These are phyloP conservation scores for Entophlyctis luteolus DNA, from an alignment of 192 early-diverging fungal species.

Conservation along the genomic window DNA sequence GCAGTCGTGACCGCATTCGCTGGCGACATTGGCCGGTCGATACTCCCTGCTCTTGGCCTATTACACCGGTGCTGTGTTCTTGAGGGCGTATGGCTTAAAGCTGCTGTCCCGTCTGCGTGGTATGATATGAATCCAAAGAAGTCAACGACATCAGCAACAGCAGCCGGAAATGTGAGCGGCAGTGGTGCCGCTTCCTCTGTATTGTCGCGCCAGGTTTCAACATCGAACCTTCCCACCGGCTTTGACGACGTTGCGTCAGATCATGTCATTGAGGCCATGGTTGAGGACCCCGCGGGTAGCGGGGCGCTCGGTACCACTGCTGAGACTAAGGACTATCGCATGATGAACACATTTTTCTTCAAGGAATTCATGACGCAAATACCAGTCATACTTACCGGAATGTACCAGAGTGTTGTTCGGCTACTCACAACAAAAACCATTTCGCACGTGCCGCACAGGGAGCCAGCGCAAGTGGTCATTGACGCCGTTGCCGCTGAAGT, in stretches of 20 bases:
- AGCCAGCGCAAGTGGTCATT: slow-evolving; percentile 55
- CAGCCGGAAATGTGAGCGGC: neutral
- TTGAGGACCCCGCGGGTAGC: slow-evolving; percentile 26
- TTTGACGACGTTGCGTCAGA: slow-evolving; percentile 18
- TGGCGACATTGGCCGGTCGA: slow-evolving; percentile 42
- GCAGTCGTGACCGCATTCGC: slow-evolving; percentile 62
- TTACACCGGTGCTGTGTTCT: slow-evolving; percentile 65
- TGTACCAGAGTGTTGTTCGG: slow-evolving; percentile 68
- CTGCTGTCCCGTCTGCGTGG: slow-evolving; percentile 64
- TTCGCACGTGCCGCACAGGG: slow-evolving; percentile 42
- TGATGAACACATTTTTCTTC: slow-evolving; percentile 63
- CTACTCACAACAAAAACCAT: slow-evolving; percentile 56
- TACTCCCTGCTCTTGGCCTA: slow-evolving; percentile 52
- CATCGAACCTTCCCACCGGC: neutral
- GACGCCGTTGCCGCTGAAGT: slow-evolving; percentile 55
- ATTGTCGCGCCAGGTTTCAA: slow-evolving; percentile 14
- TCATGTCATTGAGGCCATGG: slow-evolving; percentile 7
- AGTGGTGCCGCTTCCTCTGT: slow-evolving; percentile 1
- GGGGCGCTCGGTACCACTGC: slow-evolving; percentile 30
- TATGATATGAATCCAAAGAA: slow-evolving; percentile 41
- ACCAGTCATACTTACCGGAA: slow-evolving; percentile 54
- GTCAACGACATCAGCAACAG: neutral
- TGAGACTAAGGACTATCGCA: slow-evolving; percentile 50
- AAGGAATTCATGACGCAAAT: slow-evolving; percentile 65
- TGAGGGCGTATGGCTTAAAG: slow-evolving; percentile 61